Base-by-base conservation (phyloP, 495 filamentous ascomycete species). In the Podospora appendiculata region DNA sequence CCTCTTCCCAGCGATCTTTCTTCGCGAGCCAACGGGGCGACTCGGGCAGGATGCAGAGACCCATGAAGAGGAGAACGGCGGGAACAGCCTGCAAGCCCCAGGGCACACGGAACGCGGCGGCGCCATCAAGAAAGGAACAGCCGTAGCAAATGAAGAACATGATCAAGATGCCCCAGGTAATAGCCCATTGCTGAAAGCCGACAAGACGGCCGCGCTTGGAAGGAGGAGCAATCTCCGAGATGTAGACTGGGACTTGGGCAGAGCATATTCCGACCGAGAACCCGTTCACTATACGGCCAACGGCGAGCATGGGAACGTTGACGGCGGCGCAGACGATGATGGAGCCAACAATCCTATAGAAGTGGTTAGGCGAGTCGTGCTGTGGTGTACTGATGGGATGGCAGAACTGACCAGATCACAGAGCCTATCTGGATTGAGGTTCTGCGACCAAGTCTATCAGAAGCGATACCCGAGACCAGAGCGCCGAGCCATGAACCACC, bases 31-130 rank as follows among this genome's bases (percentile, higher is more conserved):
- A 92, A 57, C 87, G 79, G 3, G 87, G 88, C 35, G 84, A 88
- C 59, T 90, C 86, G 8, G 88, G 86, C 9, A 89, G 72, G 53
- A 88, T 67, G 41, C 80, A 61, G 48, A 90, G 72, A 13, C 80
- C 85, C 32, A 76, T 43, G 58, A 82, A 80, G 39, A 89, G 77
- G 16, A 86, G 56, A 41, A 84, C 55, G 10, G 83, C 86, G 0
- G 88, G 87, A 48, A 90, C 68, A 70, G 84, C 85, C 65, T 90
- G 87, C 4, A 89, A 62, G 54, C 79, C 88, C 87, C 87, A 92
- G 17, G 87, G 86, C 17, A 88, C 64, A 35, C 87, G 77, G 72
- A 86, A 92, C 19, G 84, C 71, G 3, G 77, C 76, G n/a, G 74
- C 62, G 10, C 77, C 72, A 0, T 73, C 57, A 52, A 93, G 78